Base-by-base conservation (phyloP, 345 rosid species). In the Hibiscus mutabilis region DNA sequence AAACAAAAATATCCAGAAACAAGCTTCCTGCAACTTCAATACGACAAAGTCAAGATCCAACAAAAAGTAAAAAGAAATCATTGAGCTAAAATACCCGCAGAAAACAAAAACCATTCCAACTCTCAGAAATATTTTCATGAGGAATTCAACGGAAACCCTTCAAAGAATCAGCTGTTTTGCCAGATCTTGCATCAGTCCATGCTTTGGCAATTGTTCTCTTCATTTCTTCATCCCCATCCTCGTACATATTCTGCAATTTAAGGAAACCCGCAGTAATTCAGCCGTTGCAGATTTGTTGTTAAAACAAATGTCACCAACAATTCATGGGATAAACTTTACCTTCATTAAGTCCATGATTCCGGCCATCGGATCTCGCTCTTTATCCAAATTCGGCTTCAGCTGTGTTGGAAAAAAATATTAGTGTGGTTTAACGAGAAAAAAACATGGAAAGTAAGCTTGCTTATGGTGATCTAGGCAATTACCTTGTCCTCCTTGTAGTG, bases 181-280 rank as follows among this genome's bases (percentile, higher is more conserved):
- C 60, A 56, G 98, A 86, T 82, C 98, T 86, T 21, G 99, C 96
- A 85, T 95, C 98, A 0, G 94, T 90, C 99, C 98, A 92, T 33
- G 99, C 99, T 79, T 92, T 95, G 3, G 99, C 99, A 55, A 95
- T 92, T 25, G 99, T 95, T 70, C 79, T 79, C 79, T 95, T 95
- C 97, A 89, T 90, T 27, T 95, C 97, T 0, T 95, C 97, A 76
- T 95, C 97, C 35, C 99, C 99, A 24, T 86, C 98, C 61, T 92
- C 96, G 0, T 95, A 96, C 99, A 96, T 88, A 70, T 92, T 92
- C 99, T 95, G 84, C 70, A 71, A 27, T 33, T 49, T 64, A 12
- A 14, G 13, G 2, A 57, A 19, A 12, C 33, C n/a, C 8, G 9
- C 1, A 14, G 16, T 11, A 13, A 16, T 21, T 18, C 4, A 52